Evolutionary conservation across 2,329 filamentous ascomycete genomes (phyloP).

Genomic region (Botrytis medusae): DNA sequence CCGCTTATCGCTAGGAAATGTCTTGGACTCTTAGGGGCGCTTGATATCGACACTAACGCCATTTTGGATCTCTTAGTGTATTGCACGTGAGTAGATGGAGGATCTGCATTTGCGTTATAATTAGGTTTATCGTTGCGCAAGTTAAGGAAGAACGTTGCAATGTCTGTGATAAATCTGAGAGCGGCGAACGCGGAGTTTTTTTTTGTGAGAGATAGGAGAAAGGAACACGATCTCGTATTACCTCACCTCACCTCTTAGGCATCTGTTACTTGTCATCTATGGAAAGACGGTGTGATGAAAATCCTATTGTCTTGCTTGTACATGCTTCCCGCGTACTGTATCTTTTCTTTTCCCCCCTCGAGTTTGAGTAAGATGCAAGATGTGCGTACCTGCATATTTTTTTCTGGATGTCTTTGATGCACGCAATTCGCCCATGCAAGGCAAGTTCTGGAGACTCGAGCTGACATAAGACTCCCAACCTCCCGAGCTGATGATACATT

Average conservation of each 20-base stretch:
- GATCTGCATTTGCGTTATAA: neutral
- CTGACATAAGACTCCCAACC: slow-evolving; percentile 7
- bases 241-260: neutral
- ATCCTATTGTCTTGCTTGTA: slow-evolving; percentile 6
- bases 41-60: neutral
- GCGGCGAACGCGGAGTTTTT: neutral
- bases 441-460: neutral
- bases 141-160: neutral
- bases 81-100: neutral
- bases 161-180: neutral
- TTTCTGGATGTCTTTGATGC: neutral
- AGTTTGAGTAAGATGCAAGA: slow-evolving; percentile 8
- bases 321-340: neutral
- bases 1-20: slow-evolving; percentile 14
- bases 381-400: slow-evolving; percentile 1
- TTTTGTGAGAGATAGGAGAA: neutral
- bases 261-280: neutral
- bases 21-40: neutral
- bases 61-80: neutral
- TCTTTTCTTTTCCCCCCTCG: neutral
- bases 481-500: slow-evolving; percentile 5
- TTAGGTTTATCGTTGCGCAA: slow-evolving; percentile 12
- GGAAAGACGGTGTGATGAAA: slow-evolving; percentile 20
- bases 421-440: slow-evolving; percentile 2
- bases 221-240: slow-evolving; percentile 4